Evolutionary conservation across 2,329 filamentous ascomycete species (phyloP).

Genomic region (Hortaea werneckii): DNA sequence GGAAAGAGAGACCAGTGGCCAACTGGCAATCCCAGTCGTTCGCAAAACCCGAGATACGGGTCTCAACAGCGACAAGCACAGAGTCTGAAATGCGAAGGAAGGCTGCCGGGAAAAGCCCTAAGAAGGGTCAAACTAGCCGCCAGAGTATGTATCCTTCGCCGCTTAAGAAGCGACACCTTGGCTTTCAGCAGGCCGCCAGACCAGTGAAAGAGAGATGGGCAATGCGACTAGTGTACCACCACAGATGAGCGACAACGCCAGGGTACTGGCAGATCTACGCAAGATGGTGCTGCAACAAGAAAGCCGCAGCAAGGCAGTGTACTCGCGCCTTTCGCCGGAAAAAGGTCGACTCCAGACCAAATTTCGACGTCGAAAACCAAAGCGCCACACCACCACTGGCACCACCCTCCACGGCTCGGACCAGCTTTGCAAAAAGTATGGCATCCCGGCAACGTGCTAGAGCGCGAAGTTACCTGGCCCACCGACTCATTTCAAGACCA

Average conservation of each 20-base stretch:
- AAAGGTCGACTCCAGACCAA: not conserved
- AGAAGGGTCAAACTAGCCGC: not conserved
- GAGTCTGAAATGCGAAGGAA: too few species aligned
- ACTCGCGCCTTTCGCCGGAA: not conserved
- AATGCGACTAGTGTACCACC: too few species aligned
- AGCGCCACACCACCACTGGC: not conserved
- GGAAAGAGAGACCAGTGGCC: not conserved
- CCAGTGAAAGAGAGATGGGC: not conserved
- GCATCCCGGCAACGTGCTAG: constrained; percentile 6
- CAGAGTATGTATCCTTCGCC: constrained; percentile 5
- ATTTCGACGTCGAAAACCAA: not conserved
- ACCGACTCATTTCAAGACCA: constrained; percentile 11
- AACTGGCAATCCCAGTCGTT: not conserved
- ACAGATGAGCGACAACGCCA: constrained; percentile 11
- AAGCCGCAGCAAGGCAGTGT: not conserved
- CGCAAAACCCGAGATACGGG: too few species aligned
- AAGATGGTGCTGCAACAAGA: constrained; percentile 6
- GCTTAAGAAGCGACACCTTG: constrained; percentile 6
- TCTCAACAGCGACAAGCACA: too few species aligned
- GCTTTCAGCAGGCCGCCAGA: constrained; percentile 5
- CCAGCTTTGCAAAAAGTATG: constrained; percentile 3
- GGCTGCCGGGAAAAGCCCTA: too few species aligned
- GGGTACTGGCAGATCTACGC: constrained; percentile 16
- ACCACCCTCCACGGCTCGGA: not conserved
- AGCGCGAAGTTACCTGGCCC: constrained; percentile 10